Evolutionary conservation across 106 monocot genomes (phyloP), one percentile per base, ranked within the genome.

Genomic region (Dendrobium nobile): DNA sequence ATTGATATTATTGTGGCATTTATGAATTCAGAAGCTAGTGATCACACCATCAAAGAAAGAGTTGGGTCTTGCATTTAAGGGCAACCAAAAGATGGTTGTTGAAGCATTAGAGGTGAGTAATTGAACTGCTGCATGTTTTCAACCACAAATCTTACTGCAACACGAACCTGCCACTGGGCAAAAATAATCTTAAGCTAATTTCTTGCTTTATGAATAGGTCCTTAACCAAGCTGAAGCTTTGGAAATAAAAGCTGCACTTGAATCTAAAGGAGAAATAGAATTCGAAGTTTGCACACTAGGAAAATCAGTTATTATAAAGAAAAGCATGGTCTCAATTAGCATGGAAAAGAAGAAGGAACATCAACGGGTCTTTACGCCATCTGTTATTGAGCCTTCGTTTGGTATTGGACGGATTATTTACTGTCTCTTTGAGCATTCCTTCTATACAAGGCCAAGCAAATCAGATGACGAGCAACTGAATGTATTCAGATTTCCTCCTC

Each of bases 351-450:
- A 91, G 85, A 95, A 90, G 79, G 95, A 95, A 84, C 99, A 99
- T 75, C 93, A 95, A 76, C 84, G 99, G 67, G 93, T 90, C 54
- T 99, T 95, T 72, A 99, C 99, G 1, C 99, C 99, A 61, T 93
- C 95, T 11, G 99, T 99, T 9, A 99, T 99, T 22, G 99, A 95
- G 75, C 99, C 99, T 27, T 99, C 99, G 47, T 99, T 99, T 86
- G 99, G 99, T 17, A 99, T 99, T 79, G 95, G 99, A 41, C 37
- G 99, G 73, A 99, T 99, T 28, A 99, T 99, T 19, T 99, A 99
- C 82, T 95, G 95, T 59, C 85, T 99, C 8, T 99, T 83, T 58
- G 99, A 99, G 86, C 99, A 99, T 80, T 88, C 77, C 58, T 99
- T 93, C 87, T 95, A 99, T 77, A 88, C 85, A 16, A 85, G 99